Conservation (phyloP, 2,329 filamentous ascomycete genomes). For the Penicillium sp. region DNA sequence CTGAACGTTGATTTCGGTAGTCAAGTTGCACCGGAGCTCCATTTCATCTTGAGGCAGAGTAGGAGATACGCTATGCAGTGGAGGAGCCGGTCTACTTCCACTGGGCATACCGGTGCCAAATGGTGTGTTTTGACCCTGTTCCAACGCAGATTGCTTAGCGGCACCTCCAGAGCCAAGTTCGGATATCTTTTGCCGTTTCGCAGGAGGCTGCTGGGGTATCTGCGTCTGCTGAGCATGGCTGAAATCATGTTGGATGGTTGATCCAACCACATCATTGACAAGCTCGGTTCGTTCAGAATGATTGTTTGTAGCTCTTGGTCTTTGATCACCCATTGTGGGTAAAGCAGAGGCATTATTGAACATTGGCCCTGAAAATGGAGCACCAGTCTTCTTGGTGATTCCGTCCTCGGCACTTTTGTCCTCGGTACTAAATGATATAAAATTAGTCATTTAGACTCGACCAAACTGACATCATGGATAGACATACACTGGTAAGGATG, state of each 20-base stretch:
- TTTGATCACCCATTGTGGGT: background rate
- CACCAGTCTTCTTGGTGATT: background rate
- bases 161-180: background rate
- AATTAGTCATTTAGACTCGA: background rate
- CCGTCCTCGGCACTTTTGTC: background rate
- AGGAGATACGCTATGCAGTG: background rate
- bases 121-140: background rate
- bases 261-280: background rate
- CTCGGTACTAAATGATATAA: background rate
- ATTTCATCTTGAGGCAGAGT: background rate
- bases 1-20: conserved; percentile 2
- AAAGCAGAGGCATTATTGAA: background rate
- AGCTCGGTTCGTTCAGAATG: background rate
- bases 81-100: background rate
- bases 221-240: background rate
- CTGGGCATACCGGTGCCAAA: no score
- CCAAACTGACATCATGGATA: background rate
- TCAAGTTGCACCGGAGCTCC: conserved; percentile 3
- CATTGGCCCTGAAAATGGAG: background rate
- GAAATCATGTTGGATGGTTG: background rate
- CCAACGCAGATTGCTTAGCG: background rate
- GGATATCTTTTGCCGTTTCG: background rate
- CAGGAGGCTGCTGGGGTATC: background rate
- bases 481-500: background rate
- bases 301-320: no score